Evolutionary conservation across 2,329 filamentous ascomycete species (phyloP), one percentile per base, ranked within the genome.

Genomic region (Colletotrichum cordylinicola): DNA sequence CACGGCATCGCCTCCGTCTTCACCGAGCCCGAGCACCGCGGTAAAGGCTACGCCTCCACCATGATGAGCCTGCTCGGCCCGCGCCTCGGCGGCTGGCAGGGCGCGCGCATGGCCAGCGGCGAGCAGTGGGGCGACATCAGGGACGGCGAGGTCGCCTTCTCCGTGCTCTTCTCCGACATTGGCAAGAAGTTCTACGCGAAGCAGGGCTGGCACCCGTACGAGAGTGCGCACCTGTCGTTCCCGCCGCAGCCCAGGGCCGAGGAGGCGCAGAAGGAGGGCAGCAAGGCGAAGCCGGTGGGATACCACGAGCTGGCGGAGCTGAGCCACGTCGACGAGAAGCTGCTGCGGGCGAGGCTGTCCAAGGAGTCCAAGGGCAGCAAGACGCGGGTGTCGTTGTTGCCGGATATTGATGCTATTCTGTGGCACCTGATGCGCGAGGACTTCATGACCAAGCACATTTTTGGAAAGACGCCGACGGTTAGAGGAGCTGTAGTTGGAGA

Each of bases 371-470:
- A 80, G 81, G 80, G 80, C 78, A 81, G 85, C 74, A 87, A 88
- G 78, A 90, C 87, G 16, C 85, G 87, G 27, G 90, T 97, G 55
- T 94, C 95, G 55, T 86, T 96, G 77, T 79, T 92, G 64, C 94
- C 95, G 0, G 91, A 95, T 80, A 84, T 91, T 75, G 90, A 93
- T 72, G 91, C 92, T 8, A 89, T 96, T 78, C 85, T 89, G 76
- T 98, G 95, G 95, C 93, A 96, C 83, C 91, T 95, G 82, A 91
- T 93, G 74, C 92, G 96, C 65, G 95, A 98, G 84, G 92, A 96
- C 66, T 97, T 94, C 83, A 93, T 96, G 81, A 91, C 90, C 7
- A 88, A 89, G 70, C 89, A 91, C 77, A 87, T 96, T 8, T 90
- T 93, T 78, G 87, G 89, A 4, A 82, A 80, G 48, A 84, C 82